Percentiles rank a stretch among this genome's conserved stretches.
Conservation (phyloP, 225 moss, liverwort and hornwort genomes). For the Marchantia paleacea region DNA sequence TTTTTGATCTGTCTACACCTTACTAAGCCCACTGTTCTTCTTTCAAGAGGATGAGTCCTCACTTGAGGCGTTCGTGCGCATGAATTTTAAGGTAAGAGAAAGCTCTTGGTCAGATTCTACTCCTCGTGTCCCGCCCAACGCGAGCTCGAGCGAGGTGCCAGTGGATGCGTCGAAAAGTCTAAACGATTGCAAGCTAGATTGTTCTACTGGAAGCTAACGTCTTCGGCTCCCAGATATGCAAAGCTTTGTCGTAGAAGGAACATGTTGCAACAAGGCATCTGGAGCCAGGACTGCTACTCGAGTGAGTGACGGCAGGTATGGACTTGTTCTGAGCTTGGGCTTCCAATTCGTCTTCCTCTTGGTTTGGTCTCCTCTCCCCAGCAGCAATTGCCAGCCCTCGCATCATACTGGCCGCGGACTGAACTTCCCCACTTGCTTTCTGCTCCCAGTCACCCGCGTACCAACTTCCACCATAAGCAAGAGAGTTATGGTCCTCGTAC, state of each 20-base stretch:
- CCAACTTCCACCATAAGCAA: constrained; percentile 89
- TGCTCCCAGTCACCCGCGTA: constrained; percentile 47
- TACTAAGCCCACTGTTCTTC: too few species aligned
- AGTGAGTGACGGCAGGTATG: background rate
- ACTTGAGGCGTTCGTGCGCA: too few species aligned
- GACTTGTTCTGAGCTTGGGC: background rate
- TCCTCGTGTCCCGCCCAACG: too few species aligned
- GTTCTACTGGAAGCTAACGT: constrained; percentile 4
- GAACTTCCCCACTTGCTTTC: background rate
- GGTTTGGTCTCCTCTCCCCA: background rate
- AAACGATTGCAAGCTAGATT: too few species aligned
- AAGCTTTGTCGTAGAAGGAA: constrained; percentile 80
- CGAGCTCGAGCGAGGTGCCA: too few species aligned
- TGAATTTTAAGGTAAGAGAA: too few species aligned
- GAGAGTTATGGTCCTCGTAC: constrained; percentile 60
- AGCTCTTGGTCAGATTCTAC: too few species aligned
- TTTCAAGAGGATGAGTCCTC: too few species aligned
- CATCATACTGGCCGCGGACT: background rate
- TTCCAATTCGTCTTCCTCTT: background rate
- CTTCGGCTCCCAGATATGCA: constrained; percentile 76
- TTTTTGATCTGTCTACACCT: too few species aligned
- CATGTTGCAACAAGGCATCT: constrained; percentile 57
- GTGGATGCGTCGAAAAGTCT: too few species aligned
- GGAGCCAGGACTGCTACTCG: background rate
- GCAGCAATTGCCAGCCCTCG: background rate